phyloP scores from a whole-genome alignment of 805 yeast species.

The Ogataea trehalophila region DNA sequence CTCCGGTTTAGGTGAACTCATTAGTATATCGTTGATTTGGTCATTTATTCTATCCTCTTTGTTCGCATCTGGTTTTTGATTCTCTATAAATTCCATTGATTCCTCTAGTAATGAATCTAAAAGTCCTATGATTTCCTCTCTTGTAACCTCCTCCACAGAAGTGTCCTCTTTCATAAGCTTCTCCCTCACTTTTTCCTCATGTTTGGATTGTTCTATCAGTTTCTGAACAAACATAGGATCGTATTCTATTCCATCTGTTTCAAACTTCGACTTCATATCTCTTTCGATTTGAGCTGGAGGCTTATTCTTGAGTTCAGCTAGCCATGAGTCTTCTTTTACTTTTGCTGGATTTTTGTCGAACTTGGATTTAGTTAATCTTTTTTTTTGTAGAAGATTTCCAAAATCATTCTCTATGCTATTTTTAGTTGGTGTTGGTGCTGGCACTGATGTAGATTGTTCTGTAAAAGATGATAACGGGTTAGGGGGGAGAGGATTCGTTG shows the following conservation, averaged over 20 bases:
- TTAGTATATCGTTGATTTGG: slow-evolving; percentile 13
- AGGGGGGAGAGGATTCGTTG: background rate
- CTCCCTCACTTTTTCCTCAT: slow-evolving; percentile 15
- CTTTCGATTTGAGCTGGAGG: slow-evolving; percentile 24
- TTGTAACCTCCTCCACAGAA: slow-evolving; percentile 11
- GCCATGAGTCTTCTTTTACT: background rate
- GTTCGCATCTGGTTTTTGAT: slow-evolving; percentile 7
- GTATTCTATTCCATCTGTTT: slow-evolving; percentile 24
- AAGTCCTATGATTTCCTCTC: slow-evolving; percentile 18
- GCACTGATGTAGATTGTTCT: background rate
- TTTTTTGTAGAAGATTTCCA: background rate
- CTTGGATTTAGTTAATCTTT: background rate
- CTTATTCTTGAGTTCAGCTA: slow-evolving; percentile 9
- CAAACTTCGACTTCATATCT: slow-evolving; percentile 21
- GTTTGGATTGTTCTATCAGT: slow-evolving; percentile 21
- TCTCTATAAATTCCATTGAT: slow-evolving; percentile 12
- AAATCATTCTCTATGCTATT: background rate
- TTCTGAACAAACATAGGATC: slow-evolving; percentile 27
- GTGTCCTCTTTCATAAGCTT: slow-evolving; percentile 11
- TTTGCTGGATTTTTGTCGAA: background rate
- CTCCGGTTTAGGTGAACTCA: slow-evolving; percentile 13
- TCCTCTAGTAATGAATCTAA: slow-evolving; percentile 27
- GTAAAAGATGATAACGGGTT: background rate
- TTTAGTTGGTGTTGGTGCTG: background rate
- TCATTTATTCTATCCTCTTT: slow-evolving; percentile 4